phyloP scores from a whole-genome alignment of 345 rosid genomes.

The Eutrema japonicum region DNA sequence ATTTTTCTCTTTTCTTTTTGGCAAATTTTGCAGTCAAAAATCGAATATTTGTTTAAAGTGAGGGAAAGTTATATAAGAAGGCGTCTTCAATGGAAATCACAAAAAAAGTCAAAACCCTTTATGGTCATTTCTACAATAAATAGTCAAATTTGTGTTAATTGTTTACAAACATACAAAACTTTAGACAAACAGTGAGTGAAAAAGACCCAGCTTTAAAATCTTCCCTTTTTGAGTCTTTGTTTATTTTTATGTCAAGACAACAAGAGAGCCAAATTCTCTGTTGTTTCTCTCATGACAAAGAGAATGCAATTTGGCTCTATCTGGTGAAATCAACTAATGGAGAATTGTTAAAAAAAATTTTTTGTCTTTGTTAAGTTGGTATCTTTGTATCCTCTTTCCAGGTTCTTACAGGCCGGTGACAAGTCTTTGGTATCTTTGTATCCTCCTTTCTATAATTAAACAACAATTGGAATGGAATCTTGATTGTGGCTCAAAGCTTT shows the following conservation, averaged over 20 bases:
- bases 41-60: conserved; percentile 24
- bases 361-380: conserved; percentile 14
- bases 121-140: conserved; percentile 11
- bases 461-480: conserved; percentile 38
- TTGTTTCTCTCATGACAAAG: background rate
- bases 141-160: conserved; percentile 4
- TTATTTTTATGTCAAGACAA: conserved; percentile 15
- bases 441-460: conserved; percentile 48
- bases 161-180: background rate
- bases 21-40: background rate
- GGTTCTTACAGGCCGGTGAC: conserved; percentile 6
- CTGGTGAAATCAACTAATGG: conserved; percentile 13
- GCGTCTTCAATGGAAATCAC: background rate
- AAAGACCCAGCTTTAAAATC: background rate
- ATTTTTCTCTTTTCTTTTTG: background rate
- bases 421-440: conserved; percentile 53
- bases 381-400: conserved; percentile 2
- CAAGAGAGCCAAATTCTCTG: conserved; percentile 13
- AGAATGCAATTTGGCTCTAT: background rate
- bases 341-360: conserved; percentile 6
- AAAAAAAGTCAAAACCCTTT: conserved; percentile 32
- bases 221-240: background rate
- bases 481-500: conserved; percentile 38
- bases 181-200: background rate
- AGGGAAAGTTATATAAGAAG: background rate